Evolutionary conservation across 129 eudicot genomes (phyloP), one percentile per base, ranked within the genome.

Genomic region (Chrysanthemum lavandulifolium): DNA sequence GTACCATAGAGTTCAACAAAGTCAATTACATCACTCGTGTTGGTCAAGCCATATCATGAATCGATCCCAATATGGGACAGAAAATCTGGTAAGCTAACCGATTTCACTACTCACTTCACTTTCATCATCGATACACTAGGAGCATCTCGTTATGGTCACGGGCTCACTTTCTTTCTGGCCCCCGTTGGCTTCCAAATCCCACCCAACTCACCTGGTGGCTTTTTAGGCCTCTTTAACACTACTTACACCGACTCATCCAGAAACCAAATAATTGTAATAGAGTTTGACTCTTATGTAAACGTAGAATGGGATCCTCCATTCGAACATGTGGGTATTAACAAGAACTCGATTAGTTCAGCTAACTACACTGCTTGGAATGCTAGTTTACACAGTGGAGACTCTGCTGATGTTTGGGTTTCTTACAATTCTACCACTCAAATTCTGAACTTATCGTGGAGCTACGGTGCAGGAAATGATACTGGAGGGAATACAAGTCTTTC

Each of bases 201-300:
- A 61, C 81, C 79, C 31, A 84, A 84, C 73, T 84, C 92, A 11
- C 73, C 70, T 10, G 87, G 87, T 58, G 92, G 89, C 31, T 84
- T 73, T 68, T 25, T 87, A 50, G 92, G 89, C 31, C 83, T 87
- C 0, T 84, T 87, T 18, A 78, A 77, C 29, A 67, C 79, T 21
- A 69, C 81, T 33, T 76, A 70, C 65, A 74, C 65, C 2, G 78
- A 69, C 55, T 73, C 83, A 2, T 29, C 85, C 27, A n/a, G 23
- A 49, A 72, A 76, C 65, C 82, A 73, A 9, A 79, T 88, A 61
- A 71, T 88, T 6, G 70, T 73, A 0, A 74, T 88, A 13, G 94
- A 87, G 75, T 87, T 87, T 23, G 89, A 85, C 78, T 79, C 84
- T 13, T 80, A 3, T 43, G 11, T 58, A 1, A 75, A 87, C 52